Percentiles rank a stretch among this genome's conserved stretches.
These are phyloP conservation scores for Suhomyces taliae DNA, from an alignment of 1,139 yeast genomes.

Conservation along the genomic window DNA sequence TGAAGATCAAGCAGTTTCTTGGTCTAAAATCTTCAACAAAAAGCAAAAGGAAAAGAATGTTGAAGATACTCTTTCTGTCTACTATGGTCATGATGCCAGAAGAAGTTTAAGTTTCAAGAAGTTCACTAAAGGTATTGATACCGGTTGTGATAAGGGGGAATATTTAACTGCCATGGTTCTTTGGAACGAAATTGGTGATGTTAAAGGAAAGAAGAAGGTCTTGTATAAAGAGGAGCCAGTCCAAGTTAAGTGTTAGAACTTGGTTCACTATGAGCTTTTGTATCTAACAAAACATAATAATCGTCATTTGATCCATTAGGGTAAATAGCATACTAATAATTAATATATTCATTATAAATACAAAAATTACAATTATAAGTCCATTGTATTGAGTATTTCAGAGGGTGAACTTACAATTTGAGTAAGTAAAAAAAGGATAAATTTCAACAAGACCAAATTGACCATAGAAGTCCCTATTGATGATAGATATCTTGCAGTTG, in stretches of 20 bases:
- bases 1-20: constrained; percentile 51
- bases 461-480: too few species aligned
- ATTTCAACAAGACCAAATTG: too few species aligned
- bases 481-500: too few species aligned
- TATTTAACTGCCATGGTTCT: constrained; percentile 65
- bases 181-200: constrained; percentile 25
- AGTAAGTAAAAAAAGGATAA: too few species aligned
- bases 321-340: too few species aligned
- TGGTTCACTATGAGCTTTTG: too few species aligned
- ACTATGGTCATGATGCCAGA: constrained; percentile 88
- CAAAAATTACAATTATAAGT: too few species aligned
- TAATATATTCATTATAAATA: too few species aligned
- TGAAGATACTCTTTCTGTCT: constrained; percentile 49
- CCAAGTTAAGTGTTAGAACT: constrained; percentile 21
- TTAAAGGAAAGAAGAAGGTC: constrained; percentile 13
- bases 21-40: constrained; percentile 66
- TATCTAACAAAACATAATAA: too few species aligned
- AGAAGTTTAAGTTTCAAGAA: constrained; percentile 66
- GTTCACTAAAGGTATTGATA: constrained; percentile 77
- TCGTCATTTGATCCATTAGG: too few species aligned
- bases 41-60: constrained; percentile 38
- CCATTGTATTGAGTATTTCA: too few species aligned
- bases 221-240: constrained; percentile 27
- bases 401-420: too few species aligned
- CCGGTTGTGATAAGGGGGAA: constrained; percentile 80